These are phyloP conservation scores for Phytophthora aleatoria DNA, from an alignment of 352 stramenopile species.

Conservation along the genomic window DNA sequence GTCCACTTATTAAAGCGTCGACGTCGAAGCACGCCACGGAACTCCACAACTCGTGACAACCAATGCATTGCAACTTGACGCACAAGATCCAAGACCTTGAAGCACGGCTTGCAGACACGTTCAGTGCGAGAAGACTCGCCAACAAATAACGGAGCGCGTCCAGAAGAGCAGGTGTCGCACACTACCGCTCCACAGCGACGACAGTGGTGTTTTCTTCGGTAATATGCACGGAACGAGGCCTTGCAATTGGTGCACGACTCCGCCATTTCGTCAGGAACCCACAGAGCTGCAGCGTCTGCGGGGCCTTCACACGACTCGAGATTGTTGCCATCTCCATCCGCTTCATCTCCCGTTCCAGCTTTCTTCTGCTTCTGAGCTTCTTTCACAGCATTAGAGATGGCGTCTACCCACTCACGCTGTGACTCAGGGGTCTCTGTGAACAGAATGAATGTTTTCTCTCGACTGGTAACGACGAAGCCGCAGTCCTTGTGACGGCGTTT, in stretches of 20 bases:
- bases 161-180: constrained; percentile 76
- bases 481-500: constrained; percentile 52
- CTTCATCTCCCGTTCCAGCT: constrained; percentile 13
- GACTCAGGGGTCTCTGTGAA: constrained; percentile 59
- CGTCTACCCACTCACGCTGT: constrained; percentile 60
- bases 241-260: constrained; percentile 73
- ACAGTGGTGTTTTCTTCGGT: constrained; percentile 76
- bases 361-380: constrained; percentile 48
- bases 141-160: constrained; percentile 72
- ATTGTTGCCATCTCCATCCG: constrained; percentile 28
- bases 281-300: constrained; percentile 70
- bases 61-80: constrained; percentile 69
- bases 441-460: constrained; percentile 85
- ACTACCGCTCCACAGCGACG: constrained; percentile 79
- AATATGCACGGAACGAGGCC: constrained; percentile 74
- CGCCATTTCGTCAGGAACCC: constrained; percentile 76
- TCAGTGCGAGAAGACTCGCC: constrained; percentile 65
- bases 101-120: constrained; percentile 76
- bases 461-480: constrained; percentile 77
- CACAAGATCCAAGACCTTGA: constrained; percentile 66
- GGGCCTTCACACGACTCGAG: constrained; percentile 47
- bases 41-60: constrained; percentile 74
- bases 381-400: constrained; percentile 57
- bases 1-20: constrained; percentile 80
- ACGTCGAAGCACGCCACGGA: constrained; percentile 69